Conservation (phyloP, 352 stramenopile genomes). For the Phytophthora brassicae region DNA sequence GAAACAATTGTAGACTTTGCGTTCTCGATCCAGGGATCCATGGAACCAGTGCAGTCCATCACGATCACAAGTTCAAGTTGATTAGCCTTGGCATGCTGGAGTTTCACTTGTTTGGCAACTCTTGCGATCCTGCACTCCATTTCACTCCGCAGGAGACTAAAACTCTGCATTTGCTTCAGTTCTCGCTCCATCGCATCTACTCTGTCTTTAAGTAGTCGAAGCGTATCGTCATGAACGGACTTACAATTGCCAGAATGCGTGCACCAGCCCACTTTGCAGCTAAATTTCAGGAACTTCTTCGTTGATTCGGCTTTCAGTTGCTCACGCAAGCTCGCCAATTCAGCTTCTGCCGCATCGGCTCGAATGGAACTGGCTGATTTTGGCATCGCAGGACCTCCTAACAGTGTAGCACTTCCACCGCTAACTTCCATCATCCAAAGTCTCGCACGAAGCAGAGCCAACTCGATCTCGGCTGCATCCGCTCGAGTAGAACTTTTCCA, state of each 20-base stretch:
- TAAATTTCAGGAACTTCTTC: slow-evolving; percentile 13
- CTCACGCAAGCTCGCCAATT: slow-evolving; percentile 3
- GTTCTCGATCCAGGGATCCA: slow-evolving; percentile 34
- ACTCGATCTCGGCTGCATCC: slow-evolving; percentile 2
- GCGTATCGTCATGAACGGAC: neutral
- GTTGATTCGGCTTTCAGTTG: neutral
- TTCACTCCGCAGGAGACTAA: slow-evolving; percentile 3
- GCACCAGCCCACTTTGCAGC: slow-evolving; percentile 17
- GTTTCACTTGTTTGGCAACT: slow-evolving; percentile 18
- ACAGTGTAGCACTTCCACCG: neutral
- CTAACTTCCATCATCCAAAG: slow-evolving; percentile 5
- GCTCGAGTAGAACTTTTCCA: slow-evolving; percentile 9
- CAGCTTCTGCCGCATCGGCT: slow-evolving; percentile 8
- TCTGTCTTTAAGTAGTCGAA: neutral
- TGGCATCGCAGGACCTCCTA: neutral
- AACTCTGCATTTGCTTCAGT: neutral
- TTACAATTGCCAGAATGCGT: slow-evolving; percentile 5
- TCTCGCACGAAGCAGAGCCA: slow-evolving; percentile 9
- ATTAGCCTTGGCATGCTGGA: slow-evolving; percentile 19
- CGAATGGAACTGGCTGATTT: slow-evolving; percentile 12
- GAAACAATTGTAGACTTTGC: slow-evolving; percentile 31
- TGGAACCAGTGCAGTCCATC: slow-evolving; percentile 51
- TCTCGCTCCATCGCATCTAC: neutral
- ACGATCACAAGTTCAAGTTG: slow-evolving; percentile 44
- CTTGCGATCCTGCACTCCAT: slow-evolving; percentile 26